Conservation (phyloP, 352 stramenopile genomes). For the Pythium rishiriense region DNA sequence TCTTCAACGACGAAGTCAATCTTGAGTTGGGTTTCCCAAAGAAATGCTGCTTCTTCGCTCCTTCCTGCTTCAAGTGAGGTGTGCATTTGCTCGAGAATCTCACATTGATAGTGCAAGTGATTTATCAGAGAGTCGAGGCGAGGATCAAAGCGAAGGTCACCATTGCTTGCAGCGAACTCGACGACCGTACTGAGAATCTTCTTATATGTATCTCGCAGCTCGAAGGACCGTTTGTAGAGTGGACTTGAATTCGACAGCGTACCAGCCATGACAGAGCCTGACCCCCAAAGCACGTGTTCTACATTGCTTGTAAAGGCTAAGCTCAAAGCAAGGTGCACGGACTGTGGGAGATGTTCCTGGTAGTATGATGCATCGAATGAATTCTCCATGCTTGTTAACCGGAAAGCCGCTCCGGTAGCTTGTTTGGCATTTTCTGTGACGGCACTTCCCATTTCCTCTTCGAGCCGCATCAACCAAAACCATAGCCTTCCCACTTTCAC, state of each 20-base stretch:
- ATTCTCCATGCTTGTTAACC: not conserved
- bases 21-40: conserved; percentile 21
- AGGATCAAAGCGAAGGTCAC: not conserved
- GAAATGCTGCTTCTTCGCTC: not conserved
- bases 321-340: conserved; percentile 23
- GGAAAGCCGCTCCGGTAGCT: conserved; percentile 17
- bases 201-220: not conserved
- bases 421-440: conserved; percentile 39
- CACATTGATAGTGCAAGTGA: conserved; percentile 10
- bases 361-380: not conserved
- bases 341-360: conserved; percentile 34
- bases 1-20: conserved; percentile 27
- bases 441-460: conserved; percentile 58
- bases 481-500: conserved; percentile 66
- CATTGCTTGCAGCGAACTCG: not conserved
- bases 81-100: conserved; percentile 12
- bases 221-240: not conserved
- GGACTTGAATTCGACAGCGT: not conserved
- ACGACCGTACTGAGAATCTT: not conserved
- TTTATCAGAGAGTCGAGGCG: conserved; percentile 18
- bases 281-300: not conserved
- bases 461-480: conserved; percentile 64
- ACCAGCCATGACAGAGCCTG: not conserved
- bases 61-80: not conserved
- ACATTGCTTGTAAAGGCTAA: conserved; percentile 43